These are phyloP conservation scores for Erodium trifolium DNA, from an alignment of 441 rosid species.

Conservation along the genomic window DNA sequence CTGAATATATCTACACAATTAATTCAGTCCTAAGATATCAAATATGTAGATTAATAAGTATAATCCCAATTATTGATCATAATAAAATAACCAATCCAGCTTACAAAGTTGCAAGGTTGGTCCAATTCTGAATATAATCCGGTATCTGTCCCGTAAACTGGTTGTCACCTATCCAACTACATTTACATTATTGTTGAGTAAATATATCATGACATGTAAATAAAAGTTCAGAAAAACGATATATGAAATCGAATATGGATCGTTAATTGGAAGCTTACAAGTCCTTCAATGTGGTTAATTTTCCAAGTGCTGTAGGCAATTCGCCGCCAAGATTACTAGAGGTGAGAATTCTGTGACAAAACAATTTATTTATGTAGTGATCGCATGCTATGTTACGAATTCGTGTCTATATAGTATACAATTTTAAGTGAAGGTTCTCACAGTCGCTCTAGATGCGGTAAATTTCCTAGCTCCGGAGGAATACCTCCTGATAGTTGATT, in stretches of 20 bases:
- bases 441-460: slow-evolving; percentile 25
- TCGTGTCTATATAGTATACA: background rate
- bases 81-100: slow-evolving; percentile 3
- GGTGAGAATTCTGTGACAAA: slow-evolving; percentile 28
- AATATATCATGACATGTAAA: background rate
- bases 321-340: slow-evolving; percentile 47
- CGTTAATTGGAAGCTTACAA: slow-evolving; percentile 26
- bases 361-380: background rate
- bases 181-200: background rate
- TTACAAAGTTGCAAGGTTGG: slow-evolving; percentile 34
- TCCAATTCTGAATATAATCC: slow-evolving; percentile 41
- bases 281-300: slow-evolving; percentile 31
- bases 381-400: background rate
- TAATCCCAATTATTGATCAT: no score
- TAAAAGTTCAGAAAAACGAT: no score
- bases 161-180: slow-evolving; percentile 46
- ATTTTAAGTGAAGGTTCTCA: slow-evolving; percentile 20
- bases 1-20: slow-evolving; percentile 34
- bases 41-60: no score
- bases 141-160: slow-evolving; percentile 42
- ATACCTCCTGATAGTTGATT: slow-evolving; percentile 45
- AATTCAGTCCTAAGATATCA: background rate
- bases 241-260: background rate
- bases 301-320: slow-evolving; percentile 43
- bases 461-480: slow-evolving; percentile 46